These are phyloP conservation scores for Fusarium falciforme DNA, from an alignment of 2,329 filamentous ascomycete species.

Conservation along the genomic window DNA sequence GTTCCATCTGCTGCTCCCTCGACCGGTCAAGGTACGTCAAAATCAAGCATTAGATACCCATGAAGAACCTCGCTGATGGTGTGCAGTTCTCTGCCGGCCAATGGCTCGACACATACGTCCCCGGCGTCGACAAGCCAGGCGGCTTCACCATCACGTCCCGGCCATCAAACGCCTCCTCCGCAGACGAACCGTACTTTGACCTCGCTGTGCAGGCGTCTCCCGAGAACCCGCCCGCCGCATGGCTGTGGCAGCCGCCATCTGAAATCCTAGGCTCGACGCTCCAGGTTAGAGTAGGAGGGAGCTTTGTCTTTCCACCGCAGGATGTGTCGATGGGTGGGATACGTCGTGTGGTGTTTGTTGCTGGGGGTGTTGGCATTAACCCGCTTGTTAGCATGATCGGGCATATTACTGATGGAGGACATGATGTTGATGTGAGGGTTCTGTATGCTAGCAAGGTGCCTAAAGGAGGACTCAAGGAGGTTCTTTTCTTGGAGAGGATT, in stretches of 20 bases:
- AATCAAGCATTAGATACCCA: background rate
- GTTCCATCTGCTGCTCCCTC: conserved; percentile 71
- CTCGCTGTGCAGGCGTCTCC: conserved; percentile 81
- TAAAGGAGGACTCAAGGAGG: conserved; percentile 43
- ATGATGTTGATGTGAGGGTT: conserved; percentile 62
- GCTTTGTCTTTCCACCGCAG: conserved; percentile 81
- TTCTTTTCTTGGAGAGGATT: conserved; percentile 66
- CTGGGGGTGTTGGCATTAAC: conserved; percentile 86
- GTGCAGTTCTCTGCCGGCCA: conserved; percentile 81
- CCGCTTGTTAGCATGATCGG: conserved; percentile 81
- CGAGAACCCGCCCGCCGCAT: conserved; percentile 77
- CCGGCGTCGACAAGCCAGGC: conserved; percentile 75
- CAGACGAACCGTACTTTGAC: conserved; percentile 69
- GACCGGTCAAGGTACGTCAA: conserved; percentile 59
- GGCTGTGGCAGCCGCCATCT: conserved; percentile 73
- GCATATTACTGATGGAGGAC: conserved; percentile 59
- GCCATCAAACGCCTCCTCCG: conserved; percentile 65
- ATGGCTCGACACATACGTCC: conserved; percentile 88
- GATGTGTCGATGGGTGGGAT: conserved; percentile 50
- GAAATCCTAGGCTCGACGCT: conserved; percentile 70
- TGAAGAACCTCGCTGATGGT: background rate
- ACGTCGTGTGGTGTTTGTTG: conserved; percentile 77
- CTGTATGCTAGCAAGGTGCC: conserved; percentile 69
- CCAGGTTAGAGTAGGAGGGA: conserved; percentile 79
- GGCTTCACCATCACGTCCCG: conserved; percentile 90